Base-by-base conservation (phyloP, 257 asterid genomes). In the Scutellaria baicalensis region DNA sequence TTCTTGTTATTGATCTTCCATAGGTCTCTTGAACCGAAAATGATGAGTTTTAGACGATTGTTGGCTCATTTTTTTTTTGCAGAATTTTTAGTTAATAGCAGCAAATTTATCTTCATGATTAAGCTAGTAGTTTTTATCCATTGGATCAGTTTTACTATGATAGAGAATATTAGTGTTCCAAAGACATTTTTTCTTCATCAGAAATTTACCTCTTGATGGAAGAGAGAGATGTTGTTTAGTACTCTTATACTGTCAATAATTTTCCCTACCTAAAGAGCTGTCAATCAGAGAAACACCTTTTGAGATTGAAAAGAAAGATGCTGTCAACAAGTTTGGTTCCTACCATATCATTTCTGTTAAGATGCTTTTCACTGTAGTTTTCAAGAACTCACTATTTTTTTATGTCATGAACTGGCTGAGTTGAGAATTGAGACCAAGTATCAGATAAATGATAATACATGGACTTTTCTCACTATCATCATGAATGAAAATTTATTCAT, bases 271-370 rank as follows among this genome's bases (percentile, higher is more conserved):
- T 6, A 40, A 57, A 18, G 68, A 76, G 44, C 64, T 68, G 70
- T 68, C 66, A 68, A 38, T 64, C 58, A 47, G 50, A 57, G 35
- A 67, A 52, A 47, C 47, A 48, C 67, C 21, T 13, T 69, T 35
- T 51, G 63, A 54, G 17, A 63, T 64, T 69, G 76, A 64, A 54
- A 76, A 47, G 76, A 56, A 57, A 76, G 80, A 58, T 57, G 68
- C 65, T 59, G 21, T 65, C 60, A 21, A 16, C 27, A 42, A 49
- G 56, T 66, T 59, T 8, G 68, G 75, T 13, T 45, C 68, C 51
- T 13, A 17, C n/a, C 14, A 44, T 17, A 59, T 58, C 42, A 49
- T 59, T 57, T 59, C 64, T 38, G 49, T 27, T 40, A 27, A 51
- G 57, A 47, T 23, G 9, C n/a, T 21, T 51, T 75, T 42, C 39